Conservation (phyloP, 805 yeast genomes). For the Yarrowia deformans region DNA sequence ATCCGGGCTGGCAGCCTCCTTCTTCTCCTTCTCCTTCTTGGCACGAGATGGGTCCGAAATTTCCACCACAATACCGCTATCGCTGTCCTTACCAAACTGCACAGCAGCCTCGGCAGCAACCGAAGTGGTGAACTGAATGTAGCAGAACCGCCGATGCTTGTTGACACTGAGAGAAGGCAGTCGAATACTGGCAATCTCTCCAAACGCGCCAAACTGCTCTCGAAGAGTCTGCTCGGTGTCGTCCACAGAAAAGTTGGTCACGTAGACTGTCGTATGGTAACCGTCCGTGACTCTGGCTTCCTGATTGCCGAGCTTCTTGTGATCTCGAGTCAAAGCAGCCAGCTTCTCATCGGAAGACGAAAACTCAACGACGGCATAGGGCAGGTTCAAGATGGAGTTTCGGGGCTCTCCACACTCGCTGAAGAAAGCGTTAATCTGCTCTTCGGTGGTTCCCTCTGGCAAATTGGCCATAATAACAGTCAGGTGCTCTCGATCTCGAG, state of each 20-base stretch:
- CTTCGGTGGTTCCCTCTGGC: not conserved
- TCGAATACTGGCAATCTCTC: constrained; percentile 32
- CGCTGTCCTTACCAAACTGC: constrained; percentile 20
- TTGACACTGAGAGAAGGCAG: constrained; percentile 31
- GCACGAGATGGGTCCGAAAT: constrained; percentile 34
- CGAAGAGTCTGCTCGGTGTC: constrained; percentile 13
- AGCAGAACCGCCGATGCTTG: constrained; percentile 32
- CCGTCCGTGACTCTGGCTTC: constrained; percentile 32
- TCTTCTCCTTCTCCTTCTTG: constrained; percentile 17
- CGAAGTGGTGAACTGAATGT: constrained; percentile 25
- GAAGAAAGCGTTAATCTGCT: constrained; percentile 6
- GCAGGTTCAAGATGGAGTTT: constrained; percentile 14
- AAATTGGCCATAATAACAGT: constrained; percentile 25
- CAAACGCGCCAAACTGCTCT: constrained; percentile 25
- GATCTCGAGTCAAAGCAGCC: constrained; percentile 30
- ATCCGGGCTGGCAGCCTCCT: constrained; percentile 18
- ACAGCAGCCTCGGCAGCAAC: constrained; percentile 17
- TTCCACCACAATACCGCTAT: constrained; percentile 20
- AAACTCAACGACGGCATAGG: constrained; percentile 32
- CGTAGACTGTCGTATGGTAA: constrained; percentile 15
- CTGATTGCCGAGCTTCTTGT: constrained; percentile 16
- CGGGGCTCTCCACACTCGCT: constrained; percentile 30
- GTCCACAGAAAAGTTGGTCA: constrained; percentile 33
- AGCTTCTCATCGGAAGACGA: constrained; percentile 6
- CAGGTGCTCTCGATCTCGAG: constrained; percentile 25